These are phyloP conservation scores for Termitomyces bulborhizus DNA, from an alignment of 768 basidiomycete genomes.

Conservation along the genomic window DNA sequence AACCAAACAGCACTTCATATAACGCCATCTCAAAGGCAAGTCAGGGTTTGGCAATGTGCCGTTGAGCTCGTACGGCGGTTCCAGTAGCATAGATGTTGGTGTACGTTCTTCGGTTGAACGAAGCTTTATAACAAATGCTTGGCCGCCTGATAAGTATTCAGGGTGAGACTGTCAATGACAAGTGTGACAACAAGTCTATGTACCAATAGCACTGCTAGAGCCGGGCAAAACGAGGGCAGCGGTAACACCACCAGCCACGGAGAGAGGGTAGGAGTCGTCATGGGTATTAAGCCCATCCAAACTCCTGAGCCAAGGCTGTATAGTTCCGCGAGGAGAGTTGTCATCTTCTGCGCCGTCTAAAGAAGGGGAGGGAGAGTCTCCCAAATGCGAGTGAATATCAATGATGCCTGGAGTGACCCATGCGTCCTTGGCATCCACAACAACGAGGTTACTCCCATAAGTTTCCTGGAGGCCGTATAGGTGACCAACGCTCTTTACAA, in stretches of 20 bases:
- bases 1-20: constrained; percentile 58
- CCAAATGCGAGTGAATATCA: constrained; percentile 66
- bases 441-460: constrained; percentile 33
- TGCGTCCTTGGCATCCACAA: constrained; percentile 57
- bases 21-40: constrained; percentile 56
- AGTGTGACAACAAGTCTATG: constrained; percentile 1
- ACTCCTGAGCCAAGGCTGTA: constrained; percentile 60
- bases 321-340: constrained; percentile 44
- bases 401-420: constrained; percentile 81
- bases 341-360: constrained; percentile 49
- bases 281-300: constrained; percentile 80
- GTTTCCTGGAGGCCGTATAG: constrained; percentile 24
- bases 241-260: constrained; percentile 78
- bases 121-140: constrained; percentile 75
- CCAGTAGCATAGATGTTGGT: constrained; percentile 68
- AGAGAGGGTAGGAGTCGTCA: constrained; percentile 62
- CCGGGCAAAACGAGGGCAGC: constrained; percentile 75
- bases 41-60: constrained; percentile 36
- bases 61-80: constrained; percentile 64
- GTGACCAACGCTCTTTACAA: constrained; percentile 56
- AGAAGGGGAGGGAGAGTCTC: constrained; percentile 42
- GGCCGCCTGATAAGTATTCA: constrained; percentile 42
- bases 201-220: constrained; percentile 59
- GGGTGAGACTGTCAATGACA: background rate
- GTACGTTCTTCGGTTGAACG: constrained; percentile 66